phyloP scores from a whole-genome alignment of 106 monocot genomes.

The Phalaenopsis equestris region DNA sequence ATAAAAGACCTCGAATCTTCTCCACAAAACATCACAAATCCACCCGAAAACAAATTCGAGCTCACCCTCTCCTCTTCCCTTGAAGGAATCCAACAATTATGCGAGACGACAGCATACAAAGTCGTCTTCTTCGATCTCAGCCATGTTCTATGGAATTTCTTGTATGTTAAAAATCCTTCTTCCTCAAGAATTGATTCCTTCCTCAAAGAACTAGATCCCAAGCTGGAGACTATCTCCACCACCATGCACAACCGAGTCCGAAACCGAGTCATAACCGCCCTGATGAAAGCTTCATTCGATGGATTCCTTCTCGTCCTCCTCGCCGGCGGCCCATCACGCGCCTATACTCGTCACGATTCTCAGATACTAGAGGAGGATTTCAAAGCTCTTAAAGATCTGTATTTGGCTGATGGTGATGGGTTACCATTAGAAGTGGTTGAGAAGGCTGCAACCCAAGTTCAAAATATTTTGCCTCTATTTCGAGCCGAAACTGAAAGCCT shows the following conservation, averaged over 20 bases:
- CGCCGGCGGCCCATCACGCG: constrained; percentile 54
- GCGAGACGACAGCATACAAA: constrained; percentile 77
- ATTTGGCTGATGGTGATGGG: constrained; percentile 65
- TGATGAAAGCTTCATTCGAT: constrained; percentile 73
- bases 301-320: constrained; percentile 63
- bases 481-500: constrained; percentile 46
- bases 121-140: constrained; percentile 69
- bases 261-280: constrained; percentile 53
- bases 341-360: constrained; percentile 44
- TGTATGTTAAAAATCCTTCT: constrained; percentile 57
- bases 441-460: constrained; percentile 47
- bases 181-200: constrained; percentile 52
- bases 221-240: constrained; percentile 62
- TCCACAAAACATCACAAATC: constrained; percentile 49
- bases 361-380: constrained; percentile 62
- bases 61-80: constrained; percentile 49
- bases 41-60: constrained; percentile 60
- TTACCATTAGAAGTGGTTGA: constrained; percentile 62
- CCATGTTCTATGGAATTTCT: constrained; percentile 64
- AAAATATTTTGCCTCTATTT: constrained; percentile 45
- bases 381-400: constrained; percentile 44
- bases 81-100: constrained; percentile 73
- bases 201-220: constrained; percentile 75
- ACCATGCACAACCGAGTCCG: constrained; percentile 51
- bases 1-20: constrained; percentile 76